Evolutionary conservation across 768 basidiomycete genomes (phyloP).

Genomic region (Leucocoprinus sp.): DNA sequence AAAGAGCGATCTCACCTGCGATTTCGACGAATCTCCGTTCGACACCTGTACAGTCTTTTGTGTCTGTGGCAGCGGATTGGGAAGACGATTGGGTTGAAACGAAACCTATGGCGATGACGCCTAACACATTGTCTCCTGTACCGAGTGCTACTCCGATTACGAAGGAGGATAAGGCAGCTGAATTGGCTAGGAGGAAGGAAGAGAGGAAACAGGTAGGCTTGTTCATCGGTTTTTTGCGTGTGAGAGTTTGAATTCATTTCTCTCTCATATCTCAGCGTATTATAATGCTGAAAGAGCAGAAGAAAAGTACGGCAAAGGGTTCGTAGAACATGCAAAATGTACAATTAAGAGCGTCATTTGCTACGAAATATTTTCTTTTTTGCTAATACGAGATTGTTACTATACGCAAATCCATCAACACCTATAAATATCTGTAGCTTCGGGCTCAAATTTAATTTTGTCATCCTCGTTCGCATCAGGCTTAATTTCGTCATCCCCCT

Average conservation of each 20-base stretch:
- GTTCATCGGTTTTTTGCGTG: neutral
- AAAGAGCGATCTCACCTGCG: slow-evolving; percentile 4
- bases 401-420: no score
- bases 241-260: no score
- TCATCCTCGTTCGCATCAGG: no score
- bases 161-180: slow-evolving; percentile 91
- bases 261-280: slow-evolving; percentile 66
- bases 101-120: neutral
- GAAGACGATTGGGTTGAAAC: slow-evolving; percentile 20
- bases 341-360: neutral
- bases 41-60: slow-evolving; percentile 13
- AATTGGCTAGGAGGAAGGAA: slow-evolving; percentile 87
- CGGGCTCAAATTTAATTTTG: slow-evolving; percentile 7
- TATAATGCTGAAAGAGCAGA: slow-evolving; percentile 74
- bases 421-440: neutral
- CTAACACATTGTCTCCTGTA: neutral
- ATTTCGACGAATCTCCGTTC: slow-evolving; percentile 9
- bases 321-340: slow-evolving; percentile 13
- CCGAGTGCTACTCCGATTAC: slow-evolving; percentile 37
- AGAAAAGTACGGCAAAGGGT: slow-evolving; percentile 40
- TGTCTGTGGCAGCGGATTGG: slow-evolving; percentile 19
- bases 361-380: no score
- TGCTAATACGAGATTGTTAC: no score
- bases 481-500: no score
- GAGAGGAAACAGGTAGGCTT: slow-evolving; percentile 75